Evolutionary conservation across 106 monocot species (phyloP), one percentile per base, ranked within the genome.

Genomic region (Acanthochlamys bracteata): DNA sequence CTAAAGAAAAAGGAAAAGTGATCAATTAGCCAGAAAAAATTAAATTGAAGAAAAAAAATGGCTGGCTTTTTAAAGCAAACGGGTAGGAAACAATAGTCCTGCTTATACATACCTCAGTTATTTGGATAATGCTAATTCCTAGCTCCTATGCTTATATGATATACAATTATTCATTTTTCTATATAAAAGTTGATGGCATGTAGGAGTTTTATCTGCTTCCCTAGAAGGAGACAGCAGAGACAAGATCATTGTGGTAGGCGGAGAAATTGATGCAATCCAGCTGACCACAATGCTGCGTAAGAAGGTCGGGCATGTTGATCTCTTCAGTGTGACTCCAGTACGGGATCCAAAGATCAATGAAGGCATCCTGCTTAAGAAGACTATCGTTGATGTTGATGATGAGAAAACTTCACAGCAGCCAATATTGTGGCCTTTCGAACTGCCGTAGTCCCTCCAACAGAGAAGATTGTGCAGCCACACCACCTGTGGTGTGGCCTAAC

Each of bases 221-320:
- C 4, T 69, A 21, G 69, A 69, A 15, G 75, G 64, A 4, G 57
- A 41, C 8, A 39, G 39, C 20, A 68, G 41, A 40, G 66, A 75
- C 33, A 12, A 56, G 43, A 42, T 75, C 16, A 42, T 69, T 8
- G 75, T 75, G 2, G 46, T 63, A 9, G 75, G 75, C 11, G 75
- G 69, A 0, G 61, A 67, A 13, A 42, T 69, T 1, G 75, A 75
- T 56, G 42, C 75, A 4, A 17, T 64, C 2, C 4, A 13, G 3
- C 63, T 75, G 10, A 43, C 55, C 0, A 60, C 15, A 7, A 53
- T n/a, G 22, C 55, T 77, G 42, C 60, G 77, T 66, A 77, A 77
- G 42, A 40, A 46, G 20, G 27, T 77, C 42, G 66, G 71, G 8
- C 17, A 16, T 23, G 66, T 57, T 0, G 66, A 66, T 20, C 42